These are phyloP conservation scores for Candida oleophila DNA, from an alignment of 805 yeast species.

Conservation along the genomic window DNA sequence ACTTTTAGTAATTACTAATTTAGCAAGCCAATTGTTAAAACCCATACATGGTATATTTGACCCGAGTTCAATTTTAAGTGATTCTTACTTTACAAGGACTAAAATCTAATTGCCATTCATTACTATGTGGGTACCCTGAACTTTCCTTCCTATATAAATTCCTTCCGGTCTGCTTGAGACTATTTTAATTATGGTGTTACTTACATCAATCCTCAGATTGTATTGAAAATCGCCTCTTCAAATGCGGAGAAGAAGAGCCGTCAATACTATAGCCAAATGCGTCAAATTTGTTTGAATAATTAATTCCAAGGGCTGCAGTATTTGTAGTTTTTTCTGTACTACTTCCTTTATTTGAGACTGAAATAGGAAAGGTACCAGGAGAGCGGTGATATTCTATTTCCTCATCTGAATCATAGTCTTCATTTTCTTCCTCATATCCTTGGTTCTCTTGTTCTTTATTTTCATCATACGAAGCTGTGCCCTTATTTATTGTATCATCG, in stretches of 20 bases:
- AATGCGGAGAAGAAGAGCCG: conserved; percentile 17
- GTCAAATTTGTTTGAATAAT: conserved; percentile 9
- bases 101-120: neutral
- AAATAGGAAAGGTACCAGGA: neutral
- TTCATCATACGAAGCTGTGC: too few relatives aligned
- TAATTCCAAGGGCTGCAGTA: neutral
- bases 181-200: neutral
- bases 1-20: too few relatives aligned
- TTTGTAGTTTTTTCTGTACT: conserved; percentile 1
- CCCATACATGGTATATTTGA: too few relatives aligned
- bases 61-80: too few relatives aligned
- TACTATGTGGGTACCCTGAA: neutral
- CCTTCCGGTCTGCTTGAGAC: neutral
- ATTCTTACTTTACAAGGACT: neutral
- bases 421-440: conserved; percentile 9
- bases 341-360: conserved; percentile 2
- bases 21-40: too few relatives aligned
- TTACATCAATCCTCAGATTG: neutral
- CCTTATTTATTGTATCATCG: too few relatives aligned
- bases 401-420: conserved; percentile 12
- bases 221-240: conserved; percentile 9
- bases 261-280: conserved; percentile 12
- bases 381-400: conserved; percentile 1
- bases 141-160: neutral
- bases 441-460: conserved; percentile 5